A percentile compares a stretch with the other conserved stretches of the same genome.
These are phyloP conservation scores for Ogataea nitratoaversa DNA, from an alignment of 805 yeast species.

Conservation along the genomic window DNA sequence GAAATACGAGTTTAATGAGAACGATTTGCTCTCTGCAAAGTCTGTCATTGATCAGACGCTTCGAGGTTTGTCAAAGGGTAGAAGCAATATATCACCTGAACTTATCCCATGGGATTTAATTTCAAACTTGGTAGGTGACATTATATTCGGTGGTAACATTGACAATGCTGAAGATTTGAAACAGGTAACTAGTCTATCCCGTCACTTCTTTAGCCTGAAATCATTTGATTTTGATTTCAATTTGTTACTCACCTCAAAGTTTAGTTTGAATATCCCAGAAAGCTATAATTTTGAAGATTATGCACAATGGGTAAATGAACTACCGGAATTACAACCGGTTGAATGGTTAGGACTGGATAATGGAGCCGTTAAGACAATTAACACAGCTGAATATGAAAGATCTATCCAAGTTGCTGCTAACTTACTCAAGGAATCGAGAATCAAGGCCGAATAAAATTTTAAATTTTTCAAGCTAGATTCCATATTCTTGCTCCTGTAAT, in stretches of 20 bases:
- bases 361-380: constrained; percentile 8
- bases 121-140: constrained; percentile 43
- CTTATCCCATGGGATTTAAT: constrained; percentile 53
- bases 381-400: constrained; percentile 6
- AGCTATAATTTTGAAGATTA: constrained; percentile 34
- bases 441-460: not conserved
- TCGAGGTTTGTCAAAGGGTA: constrained; percentile 13
- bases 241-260: constrained; percentile 31
- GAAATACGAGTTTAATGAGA: constrained; percentile 64
- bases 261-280: constrained; percentile 43
- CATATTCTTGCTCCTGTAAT: too few relatives aligned
- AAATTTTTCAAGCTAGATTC: not conserved
- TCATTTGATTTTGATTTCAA: constrained; percentile 42
- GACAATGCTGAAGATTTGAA: constrained; percentile 38
- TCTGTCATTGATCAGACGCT: constrained; percentile 41
- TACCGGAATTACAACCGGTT: constrained; percentile 48
- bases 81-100: constrained; percentile 41
- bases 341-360: constrained; percentile 27
- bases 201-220: constrained; percentile 33
- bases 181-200: constrained; percentile 33
- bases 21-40: constrained; percentile 57
- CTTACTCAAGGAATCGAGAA: constrained; percentile 4
- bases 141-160: constrained; percentile 67
- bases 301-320: constrained; percentile 42
- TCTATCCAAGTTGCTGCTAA: constrained; percentile 1